Conservation (phyloP, 1,284 basidiomycete genomes). For the Cutaneotrichosporon sp. region DNA sequence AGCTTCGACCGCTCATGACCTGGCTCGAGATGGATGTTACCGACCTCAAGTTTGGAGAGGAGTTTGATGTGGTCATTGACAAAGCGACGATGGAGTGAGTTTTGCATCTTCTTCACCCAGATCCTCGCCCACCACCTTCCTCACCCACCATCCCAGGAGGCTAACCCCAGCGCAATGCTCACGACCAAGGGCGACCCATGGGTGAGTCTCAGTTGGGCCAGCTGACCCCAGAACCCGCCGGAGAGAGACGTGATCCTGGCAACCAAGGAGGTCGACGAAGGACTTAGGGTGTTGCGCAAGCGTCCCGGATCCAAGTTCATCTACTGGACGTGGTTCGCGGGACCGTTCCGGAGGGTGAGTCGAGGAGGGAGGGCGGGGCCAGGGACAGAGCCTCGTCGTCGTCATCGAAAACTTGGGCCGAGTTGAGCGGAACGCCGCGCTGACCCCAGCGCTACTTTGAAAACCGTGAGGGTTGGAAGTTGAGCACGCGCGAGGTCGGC, state of each 20-base stretch:
- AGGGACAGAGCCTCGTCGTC: no score
- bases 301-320: conserved; percentile 65
- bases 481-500: conserved; percentile 44
- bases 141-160: background rate
- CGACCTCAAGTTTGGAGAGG: conserved; percentile 65
- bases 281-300: conserved; percentile 65
- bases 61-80: conserved; percentile 84
- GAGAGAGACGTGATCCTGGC: conserved; percentile 72
- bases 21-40: conserved; percentile 91
- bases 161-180: conserved; percentile 67
- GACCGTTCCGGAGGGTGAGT: background rate
- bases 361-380: background rate
- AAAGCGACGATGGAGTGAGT: conserved; percentile 86
- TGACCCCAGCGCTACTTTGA: conserved; percentile 60
- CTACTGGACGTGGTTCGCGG: conserved; percentile 55
- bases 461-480: conserved; percentile 38
- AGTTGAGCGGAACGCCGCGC: background rate
- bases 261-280: conserved; percentile 76
- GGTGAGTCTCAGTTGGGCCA: conserved; percentile 57
- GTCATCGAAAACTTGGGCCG: no score
- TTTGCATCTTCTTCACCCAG: background rate
- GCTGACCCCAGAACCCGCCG: conserved; percentile 68
- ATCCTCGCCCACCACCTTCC: background rate
- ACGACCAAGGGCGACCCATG: conserved; percentile 83
- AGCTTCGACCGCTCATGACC: conserved; percentile 66